phyloP scores from a whole-genome alignment of 495 filamentous ascomycete genomes.

The Pyrenula massariospora region DNA sequence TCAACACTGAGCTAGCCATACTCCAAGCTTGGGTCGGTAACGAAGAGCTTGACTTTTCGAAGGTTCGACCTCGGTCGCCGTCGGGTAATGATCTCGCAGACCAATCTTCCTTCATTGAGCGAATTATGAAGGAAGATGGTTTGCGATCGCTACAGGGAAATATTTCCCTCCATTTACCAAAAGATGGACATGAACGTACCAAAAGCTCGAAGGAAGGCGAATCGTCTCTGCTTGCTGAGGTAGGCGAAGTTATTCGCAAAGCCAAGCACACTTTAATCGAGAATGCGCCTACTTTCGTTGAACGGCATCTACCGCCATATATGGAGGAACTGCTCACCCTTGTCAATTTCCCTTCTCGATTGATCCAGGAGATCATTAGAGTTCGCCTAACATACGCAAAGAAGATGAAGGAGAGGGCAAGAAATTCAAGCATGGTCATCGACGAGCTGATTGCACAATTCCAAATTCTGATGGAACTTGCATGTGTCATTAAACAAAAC shows the following conservation, averaged over 20 bases:
- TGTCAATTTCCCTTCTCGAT: conserved; percentile 90
- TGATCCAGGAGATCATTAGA: conserved; percentile 94
- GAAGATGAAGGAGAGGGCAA: conserved; percentile 83
- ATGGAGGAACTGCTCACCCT: conserved; percentile 92
- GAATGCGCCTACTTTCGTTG: conserved; percentile 75
- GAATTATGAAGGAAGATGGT: conserved; percentile 96
- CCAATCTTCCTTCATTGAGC: conserved; percentile 84
- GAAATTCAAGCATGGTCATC: conserved; percentile 79
- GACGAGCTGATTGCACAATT: conserved; percentile 97
- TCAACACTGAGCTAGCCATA: conserved; percentile 86
- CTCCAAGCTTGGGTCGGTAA: conserved; percentile 95
- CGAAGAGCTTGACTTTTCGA: conserved; percentile 81
- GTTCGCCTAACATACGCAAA: conserved; percentile 85
- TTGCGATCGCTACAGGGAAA: conserved; percentile 82
- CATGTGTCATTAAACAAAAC: conserved; percentile 81
- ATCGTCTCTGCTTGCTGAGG: conserved; percentile 71
- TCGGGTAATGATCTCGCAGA: conserved; percentile 62
- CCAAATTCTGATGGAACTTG: conserved; percentile 81
- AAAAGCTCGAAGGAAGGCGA: conserved; percentile 3
- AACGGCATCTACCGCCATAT: conserved; percentile 88
- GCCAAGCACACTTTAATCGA: conserved; percentile 85
- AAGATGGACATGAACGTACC: conserved; percentile 15
- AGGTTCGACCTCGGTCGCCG: conserved; percentile 30
- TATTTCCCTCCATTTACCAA: conserved; percentile 11
- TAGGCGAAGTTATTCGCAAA: conserved; percentile 77